Conservation (phyloP, 179 eudicot species). For the Pouteria campechiana region DNA sequence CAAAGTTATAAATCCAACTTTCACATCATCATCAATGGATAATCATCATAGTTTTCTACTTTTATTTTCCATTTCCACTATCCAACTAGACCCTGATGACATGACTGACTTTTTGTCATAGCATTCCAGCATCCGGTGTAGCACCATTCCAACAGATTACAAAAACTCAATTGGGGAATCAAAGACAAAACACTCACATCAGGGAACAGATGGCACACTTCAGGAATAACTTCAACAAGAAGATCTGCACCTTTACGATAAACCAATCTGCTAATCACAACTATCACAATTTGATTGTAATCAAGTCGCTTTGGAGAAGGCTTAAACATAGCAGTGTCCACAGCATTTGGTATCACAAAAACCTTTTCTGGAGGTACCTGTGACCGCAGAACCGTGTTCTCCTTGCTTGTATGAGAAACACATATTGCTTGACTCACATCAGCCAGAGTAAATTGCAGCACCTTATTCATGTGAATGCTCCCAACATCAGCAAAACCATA, state of each 20-base stretch:
- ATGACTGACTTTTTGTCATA: too few relatives aligned
- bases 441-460: conserved; percentile 87
- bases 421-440: conserved; percentile 89
- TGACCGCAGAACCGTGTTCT: conserved; percentile 85
- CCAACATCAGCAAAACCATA: conserved; percentile 96
- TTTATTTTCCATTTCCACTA: too few relatives aligned
- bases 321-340: conserved; percentile 93
- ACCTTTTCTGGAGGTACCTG: conserved; percentile 86
- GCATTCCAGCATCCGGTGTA: too few relatives aligned
- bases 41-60: too few relatives aligned
- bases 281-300: conserved; percentile 60
- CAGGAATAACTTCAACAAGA: conserved; percentile 97
- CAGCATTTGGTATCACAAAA: conserved; percentile 90
- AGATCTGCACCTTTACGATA: conserved; percentile 96
- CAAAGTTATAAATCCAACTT: too few relatives aligned
- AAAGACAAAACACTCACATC: conserved; percentile 53
- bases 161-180: too few relatives aligned
- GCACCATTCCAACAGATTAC: too few relatives aligned
- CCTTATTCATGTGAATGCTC: conserved; percentile 97
- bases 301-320: conserved; percentile 65
- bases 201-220: conserved; percentile 77
- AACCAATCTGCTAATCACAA: conserved; percentile 91
- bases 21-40: too few relatives aligned
- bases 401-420: conserved; percentile 98
- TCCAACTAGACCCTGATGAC: too few relatives aligned